phyloP scores from a whole-genome alignment of 2,329 filamentous ascomycete genomes.

The Alternaria sp. region DNA sequence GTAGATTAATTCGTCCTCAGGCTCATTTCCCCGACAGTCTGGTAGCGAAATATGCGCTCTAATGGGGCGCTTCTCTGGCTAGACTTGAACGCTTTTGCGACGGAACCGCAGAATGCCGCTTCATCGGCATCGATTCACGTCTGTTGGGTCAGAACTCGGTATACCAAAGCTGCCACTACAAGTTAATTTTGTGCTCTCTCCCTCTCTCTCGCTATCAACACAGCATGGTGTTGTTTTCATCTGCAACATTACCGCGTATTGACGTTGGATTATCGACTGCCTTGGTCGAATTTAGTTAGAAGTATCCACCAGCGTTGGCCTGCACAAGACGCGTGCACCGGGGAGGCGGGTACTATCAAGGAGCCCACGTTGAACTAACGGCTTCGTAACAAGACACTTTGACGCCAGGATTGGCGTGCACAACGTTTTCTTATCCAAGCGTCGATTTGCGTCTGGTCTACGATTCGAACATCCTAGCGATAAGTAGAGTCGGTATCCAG shows the following conservation, averaged over 20 bases:
- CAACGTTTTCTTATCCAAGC: slow-evolving; percentile 4
- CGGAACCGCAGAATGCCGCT: slow-evolving; percentile 16
- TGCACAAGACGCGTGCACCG: slow-evolving; percentile 33
- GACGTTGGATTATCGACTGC: slow-evolving; percentile 28
- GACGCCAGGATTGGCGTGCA: slow-evolving; percentile 9
- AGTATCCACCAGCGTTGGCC: slow-evolving; percentile 24
- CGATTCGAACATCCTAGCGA: slow-evolving; percentile 2
- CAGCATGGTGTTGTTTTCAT: neutral
- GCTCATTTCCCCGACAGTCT: slow-evolving; percentile 41
- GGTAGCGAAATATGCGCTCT: slow-evolving; percentile 45
- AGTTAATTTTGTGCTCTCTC: neutral
- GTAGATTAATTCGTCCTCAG: slow-evolving; percentile 26
- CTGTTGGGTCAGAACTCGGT: slow-evolving; percentile 9
- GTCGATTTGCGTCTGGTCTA: slow-evolving; percentile 2
- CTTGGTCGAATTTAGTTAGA: slow-evolving; percentile 31
- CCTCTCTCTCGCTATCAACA: neutral
- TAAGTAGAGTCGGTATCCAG: neutral
- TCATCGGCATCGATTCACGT: slow-evolving; percentile 6
- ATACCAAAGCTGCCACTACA: slow-evolving; percentile 7
- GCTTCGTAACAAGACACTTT: slow-evolving; percentile 12
- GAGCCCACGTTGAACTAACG: slow-evolving; percentile 29
- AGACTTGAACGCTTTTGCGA: slow-evolving; percentile 25
- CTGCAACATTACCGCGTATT: slow-evolving; percentile 11
- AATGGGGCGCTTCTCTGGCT: slow-evolving; percentile 32
- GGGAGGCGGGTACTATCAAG: slow-evolving; percentile 38